Base-by-base conservation (phyloP, 768 basidiomycete genomes). In the Kwoniella sp. region DNA sequence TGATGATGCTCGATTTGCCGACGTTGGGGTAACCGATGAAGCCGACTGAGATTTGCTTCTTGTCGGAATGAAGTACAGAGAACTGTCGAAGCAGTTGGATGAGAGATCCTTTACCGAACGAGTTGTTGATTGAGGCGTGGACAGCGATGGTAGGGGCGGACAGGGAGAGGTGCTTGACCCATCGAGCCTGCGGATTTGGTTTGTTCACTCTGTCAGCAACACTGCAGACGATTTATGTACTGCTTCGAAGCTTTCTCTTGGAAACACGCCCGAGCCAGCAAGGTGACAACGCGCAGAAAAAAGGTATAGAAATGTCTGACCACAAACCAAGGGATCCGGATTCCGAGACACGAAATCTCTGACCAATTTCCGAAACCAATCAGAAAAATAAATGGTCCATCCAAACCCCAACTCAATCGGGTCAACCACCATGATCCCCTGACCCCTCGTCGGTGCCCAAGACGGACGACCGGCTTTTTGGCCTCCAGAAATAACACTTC, bases 1-100 rank as follows among this genome's bases (percentile, higher is more conserved):
- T 98, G 82, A 99, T 99, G 65, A 99, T 91, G 78, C 89, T 90
- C 70, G 90, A 92, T 83, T 98, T 99, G 17, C 95, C 95, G 66
- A 96, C 93, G 79, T 99, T 99, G 8, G 96, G 95, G 82, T 99
- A 99, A 55, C 96, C 95, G 72, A 99, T 86, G 78, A 99, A 92
- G 15, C 95, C 95, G 70, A 99, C 93, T 22, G 92, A 95, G 73
- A 99, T 98, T 80, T 99, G 95, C 83, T 96, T 98, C 84, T 96
- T 97, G 83, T 99, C 96, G 12, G 92, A 91, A 82, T 98, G 96
- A 38, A 98, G 87, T 71, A 92, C 91, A 4, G 93, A 90, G 81
- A 99, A 99, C 78, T 98, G 96, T 28, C 96, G 87, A 52, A 99
- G 86, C 51, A 98, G 87, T 81, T 96, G 93, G 73, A 99, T 99